Conservation (phyloP, 1,284 basidiomycete species). For the Ustilago esculenta region DNA sequence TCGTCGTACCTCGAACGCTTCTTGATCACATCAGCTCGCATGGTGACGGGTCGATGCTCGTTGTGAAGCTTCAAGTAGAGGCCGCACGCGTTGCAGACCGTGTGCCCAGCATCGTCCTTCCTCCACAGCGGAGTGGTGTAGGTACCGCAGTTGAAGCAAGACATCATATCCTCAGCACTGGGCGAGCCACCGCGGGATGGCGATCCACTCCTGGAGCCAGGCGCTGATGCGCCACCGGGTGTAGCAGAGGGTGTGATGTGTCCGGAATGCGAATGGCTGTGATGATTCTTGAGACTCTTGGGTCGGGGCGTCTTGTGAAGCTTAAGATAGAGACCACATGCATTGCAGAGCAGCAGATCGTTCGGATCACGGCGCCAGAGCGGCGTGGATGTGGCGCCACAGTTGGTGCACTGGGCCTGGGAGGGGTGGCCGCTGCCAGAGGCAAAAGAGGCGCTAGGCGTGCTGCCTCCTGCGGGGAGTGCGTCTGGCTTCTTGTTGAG, state of each 20-base stretch:
- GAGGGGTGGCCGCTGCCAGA: constrained; percentile 27
- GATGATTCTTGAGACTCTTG: constrained; percentile 54
- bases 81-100: constrained; percentile 63
- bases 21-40: constrained; percentile 64
- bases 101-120: constrained; percentile 59
- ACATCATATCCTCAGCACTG: constrained; percentile 38
- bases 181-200: constrained; percentile 30
- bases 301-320: constrained; percentile 64
- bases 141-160: constrained; percentile 65
- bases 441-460: constrained; percentile 17
- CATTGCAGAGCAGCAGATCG: constrained; percentile 62
- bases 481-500: constrained; percentile 24
- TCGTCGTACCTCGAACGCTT: constrained; percentile 61
- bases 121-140: constrained; percentile 64
- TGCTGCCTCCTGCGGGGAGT: constrained; percentile 17
- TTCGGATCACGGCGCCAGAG: constrained; percentile 63
- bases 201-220: constrained; percentile 33
- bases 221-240: constrained; percentile 41
- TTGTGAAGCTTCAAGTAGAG: constrained; percentile 62
- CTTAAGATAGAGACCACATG: constrained; percentile 64
- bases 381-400: constrained; percentile 61
- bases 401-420: constrained; percentile 60
- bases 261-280: constrained; percentile 47
- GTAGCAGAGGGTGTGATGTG: constrained; percentile 48
- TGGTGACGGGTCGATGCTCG: constrained; percentile 56